Conservation (phyloP, 768 basidiomycete species). For the Cystobasidium onofrii region DNA sequence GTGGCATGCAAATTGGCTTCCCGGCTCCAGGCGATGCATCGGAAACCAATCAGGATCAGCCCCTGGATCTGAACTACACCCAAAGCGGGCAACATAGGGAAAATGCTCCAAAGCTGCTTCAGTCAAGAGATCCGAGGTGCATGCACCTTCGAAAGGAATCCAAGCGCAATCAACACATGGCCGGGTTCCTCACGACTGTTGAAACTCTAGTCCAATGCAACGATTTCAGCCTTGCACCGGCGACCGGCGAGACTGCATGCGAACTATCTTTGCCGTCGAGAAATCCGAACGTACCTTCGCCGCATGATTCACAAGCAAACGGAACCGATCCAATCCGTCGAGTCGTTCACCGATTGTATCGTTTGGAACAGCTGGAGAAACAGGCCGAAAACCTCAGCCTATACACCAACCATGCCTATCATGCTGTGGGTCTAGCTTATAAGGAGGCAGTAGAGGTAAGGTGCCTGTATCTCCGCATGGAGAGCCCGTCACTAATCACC, state of each 20-base stretch:
- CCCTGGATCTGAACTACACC: background rate
- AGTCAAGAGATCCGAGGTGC: slow-evolving; percentile 2
- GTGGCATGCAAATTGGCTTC: background rate
- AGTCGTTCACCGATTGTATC: background rate
- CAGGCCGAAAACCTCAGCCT: slow-evolving; percentile 8
- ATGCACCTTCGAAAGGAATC: background rate
- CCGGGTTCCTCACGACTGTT: background rate
- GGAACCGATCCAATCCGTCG: slow-evolving; percentile 1
- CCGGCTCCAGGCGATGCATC: background rate
- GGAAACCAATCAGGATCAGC: background rate
- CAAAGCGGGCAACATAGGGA: background rate
- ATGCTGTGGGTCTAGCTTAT: background rate
- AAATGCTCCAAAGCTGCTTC: background rate
- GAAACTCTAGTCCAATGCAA: slow-evolving; percentile 6
- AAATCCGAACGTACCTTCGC: background rate
- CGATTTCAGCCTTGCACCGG: slow-evolving; percentile 1
- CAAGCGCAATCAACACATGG: slow-evolving; percentile 4
- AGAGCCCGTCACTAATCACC: background rate
- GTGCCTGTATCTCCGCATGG: background rate
- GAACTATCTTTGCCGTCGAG: slow-evolving; percentile 4
- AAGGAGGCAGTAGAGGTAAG: slow-evolving; percentile 2
- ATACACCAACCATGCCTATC: background rate
- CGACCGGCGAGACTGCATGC: background rate
- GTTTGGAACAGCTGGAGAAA: slow-evolving; percentile 1
- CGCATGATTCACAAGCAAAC: background rate